Base-by-base conservation (phyloP, 176 grass and related monocot genomes). In the Canna indica region DNA sequence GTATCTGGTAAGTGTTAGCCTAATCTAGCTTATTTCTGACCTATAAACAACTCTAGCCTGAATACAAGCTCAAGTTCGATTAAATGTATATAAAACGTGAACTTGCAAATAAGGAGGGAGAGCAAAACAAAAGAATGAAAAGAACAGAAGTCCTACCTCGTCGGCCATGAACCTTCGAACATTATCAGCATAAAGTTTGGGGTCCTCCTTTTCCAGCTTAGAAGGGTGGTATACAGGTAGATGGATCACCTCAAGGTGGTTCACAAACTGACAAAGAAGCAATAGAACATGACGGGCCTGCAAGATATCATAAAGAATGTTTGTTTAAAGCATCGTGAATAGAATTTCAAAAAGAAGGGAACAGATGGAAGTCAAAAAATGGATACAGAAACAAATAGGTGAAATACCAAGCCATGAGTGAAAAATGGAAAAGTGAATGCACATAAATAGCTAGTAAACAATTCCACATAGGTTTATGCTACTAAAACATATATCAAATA, bases 261-360 rank as follows among this genome's bases (percentile, higher is more conserved):
- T 97, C 30, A 90, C 80, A 70, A 90, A 91, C 79, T 97, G 93
- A 77, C 93, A 85, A 52, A 97, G 93, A 34, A 97, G 86, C 66
- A 97, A 84, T 80, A 91, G 78, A 45, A 97, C 48, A 87, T 97
- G 93, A 2, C 82, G 86, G 46, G 67, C 83, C 93, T 97, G 81
- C 24, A 86, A 78, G 9, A 63, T 84, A 78, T 47, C 30, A 64
- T 18, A 25, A 62, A 30, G 1, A 4, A 32, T 16, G 27, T 32
- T 62, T 27, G 27, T 30, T 16, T 13, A 30, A 6, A 9, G 58
- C 27, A 13, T 27, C 10, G 3, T 29, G 13, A 30, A 61, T 9
- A 61, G 10, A 14, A 30, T 29, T 27, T 14, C 26, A 31, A 61
- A 28, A 13, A 31, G 30, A 0, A 0, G 15, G 28, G 11, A 30